Base-by-base conservation (phyloP, 352 stramenopile genomes). In the Thraustotheca clavata region DNA sequence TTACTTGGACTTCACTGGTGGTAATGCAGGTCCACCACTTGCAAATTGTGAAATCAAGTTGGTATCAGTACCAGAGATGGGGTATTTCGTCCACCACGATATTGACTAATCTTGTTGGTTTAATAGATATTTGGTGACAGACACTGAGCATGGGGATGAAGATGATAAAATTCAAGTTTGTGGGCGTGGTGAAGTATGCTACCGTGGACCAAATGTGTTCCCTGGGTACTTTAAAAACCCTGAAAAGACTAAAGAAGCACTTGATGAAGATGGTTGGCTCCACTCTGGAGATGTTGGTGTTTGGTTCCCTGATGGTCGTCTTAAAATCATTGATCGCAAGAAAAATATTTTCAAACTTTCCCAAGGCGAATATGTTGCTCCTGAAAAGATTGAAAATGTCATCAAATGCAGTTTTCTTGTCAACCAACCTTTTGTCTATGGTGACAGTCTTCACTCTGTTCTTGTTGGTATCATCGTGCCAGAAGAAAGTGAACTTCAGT, bases 321-420 rank as follows among this genome's bases (percentile, higher is more conserved):
- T 98, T 34, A 73, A 82, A 48, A 96, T 98, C 60, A 80, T 96
- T 24, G 87, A 96, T 68, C 81, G 87, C 61, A 94, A 93, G 77
- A 96, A 97, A 76, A 96, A 96, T 80, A 91, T 97, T 60, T 97
- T 97, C 77, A 97, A 97, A 75, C 82, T 97, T 27, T 76, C 82
- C 12, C 85, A 96, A 69, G 96, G 94, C 50, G 94, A 99, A 76
- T 98, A 99, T 72, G 83, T 99, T 2, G 93, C 96, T 0, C 79
- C 96, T 5, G 94, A 99, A 73, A 98, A 98, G 79, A 93, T 99
- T 72, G 96, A 99, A 69, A 95, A 91, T 68, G 83, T 95, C 9
- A 97, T 97, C 72, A 76, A 83, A 50, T 96, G 96, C 69, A 92
- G 76, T 49, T 57, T 70, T 0, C 93, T 98, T 68, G 87, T 98